Conservation (phyloP, 2,329 filamentous ascomycete genomes). For the Paracamarosporium sp. region DNA sequence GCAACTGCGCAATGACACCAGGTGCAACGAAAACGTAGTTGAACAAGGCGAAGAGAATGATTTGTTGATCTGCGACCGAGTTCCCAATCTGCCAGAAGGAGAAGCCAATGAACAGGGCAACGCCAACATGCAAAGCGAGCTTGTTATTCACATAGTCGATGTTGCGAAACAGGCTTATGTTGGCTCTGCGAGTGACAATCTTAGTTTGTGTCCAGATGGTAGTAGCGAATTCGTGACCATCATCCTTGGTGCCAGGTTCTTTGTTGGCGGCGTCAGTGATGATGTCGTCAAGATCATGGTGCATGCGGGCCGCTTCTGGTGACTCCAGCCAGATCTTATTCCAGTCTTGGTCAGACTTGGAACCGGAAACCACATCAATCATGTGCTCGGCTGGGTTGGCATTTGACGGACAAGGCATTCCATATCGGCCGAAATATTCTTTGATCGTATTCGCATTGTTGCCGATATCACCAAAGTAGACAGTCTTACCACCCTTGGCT, state of each 20-base stretch:
- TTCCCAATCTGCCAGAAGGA: slow-evolving; percentile 35
- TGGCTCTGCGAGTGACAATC: slow-evolving; percentile 29
- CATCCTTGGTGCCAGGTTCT: slow-evolving; percentile 45
- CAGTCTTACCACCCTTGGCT: slow-evolving; percentile 77
- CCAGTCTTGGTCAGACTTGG: slow-evolving; percentile 66
- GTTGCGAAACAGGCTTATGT: slow-evolving; percentile 31
- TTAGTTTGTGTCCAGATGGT: slow-evolving; percentile 30
- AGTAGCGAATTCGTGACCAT: slow-evolving; percentile 45
- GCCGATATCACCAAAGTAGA: slow-evolving; percentile 88
- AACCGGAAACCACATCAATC: slow-evolving; percentile 73
- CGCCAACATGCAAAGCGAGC: slow-evolving; percentile 28
- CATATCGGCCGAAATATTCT: slow-evolving; percentile 57
- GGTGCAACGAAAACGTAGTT: slow-evolving; percentile 53
- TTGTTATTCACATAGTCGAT: slow-evolving; percentile 36
- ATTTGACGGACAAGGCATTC: slow-evolving; percentile 64
- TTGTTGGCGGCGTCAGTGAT: slow-evolving; percentile 48
- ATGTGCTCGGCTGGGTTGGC: slow-evolving; percentile 75
- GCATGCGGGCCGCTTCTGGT: slow-evolving; percentile 39
- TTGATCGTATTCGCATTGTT: slow-evolving; percentile 74
- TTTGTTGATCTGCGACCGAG: slow-evolving; percentile 48
- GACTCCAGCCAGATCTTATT: slow-evolving; percentile 47
- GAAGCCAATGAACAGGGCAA: slow-evolving; percentile 35
- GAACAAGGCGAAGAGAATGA: slow-evolving; percentile 57
- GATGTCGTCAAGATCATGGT: slow-evolving; percentile 45
- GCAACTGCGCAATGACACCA: slow-evolving; percentile 49